phyloP scores from a whole-genome alignment of 169 alveolate species.

The Cryptosporidium baileyi region DNA sequence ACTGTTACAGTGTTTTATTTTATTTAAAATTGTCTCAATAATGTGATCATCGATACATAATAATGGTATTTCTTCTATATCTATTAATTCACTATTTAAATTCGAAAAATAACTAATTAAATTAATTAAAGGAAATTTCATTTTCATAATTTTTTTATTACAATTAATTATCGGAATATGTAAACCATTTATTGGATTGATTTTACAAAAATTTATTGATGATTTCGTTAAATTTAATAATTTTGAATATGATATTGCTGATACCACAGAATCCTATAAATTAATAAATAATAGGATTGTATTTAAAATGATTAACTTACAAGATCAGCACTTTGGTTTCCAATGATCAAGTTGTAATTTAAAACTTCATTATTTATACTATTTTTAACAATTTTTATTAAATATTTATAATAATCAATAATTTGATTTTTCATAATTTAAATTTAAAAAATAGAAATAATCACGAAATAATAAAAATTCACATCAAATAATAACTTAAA shows the following conservation, averaged over 20 bases:
- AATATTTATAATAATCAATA: too few species aligned
- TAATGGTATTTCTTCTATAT: conserved; percentile 6
- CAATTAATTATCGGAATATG: conserved; percentile 45
- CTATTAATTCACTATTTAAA: background rate
- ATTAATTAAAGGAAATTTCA: conserved; percentile 13
- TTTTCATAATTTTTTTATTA: background rate
- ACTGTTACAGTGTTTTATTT: background rate
- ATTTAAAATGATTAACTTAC: conserved; percentile 2
- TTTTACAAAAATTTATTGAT: background rate
- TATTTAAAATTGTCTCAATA: background rate
- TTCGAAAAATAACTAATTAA: conserved; percentile 2
- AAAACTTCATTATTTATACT: too few species aligned
- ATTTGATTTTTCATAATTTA: too few species aligned
- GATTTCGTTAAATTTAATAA: background rate
- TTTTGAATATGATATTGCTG: conserved; percentile 49
- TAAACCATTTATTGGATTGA: background rate
- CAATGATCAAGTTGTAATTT: conserved; percentile 22
- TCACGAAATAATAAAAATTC: too few species aligned
- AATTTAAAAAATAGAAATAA: too few species aligned
- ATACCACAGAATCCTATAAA: conserved; percentile 29
- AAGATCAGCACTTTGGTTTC: conserved; percentile 46
- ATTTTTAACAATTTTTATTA: too few species aligned
- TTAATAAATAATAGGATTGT: background rate
- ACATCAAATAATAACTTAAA: too few species aligned
- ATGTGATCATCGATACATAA: conserved; percentile 17